Percentiles rank a stretch among this genome's conserved stretches.
Conservation (phyloP, 2,329 filamentous ascomycete genomes). For the Aphanoascus verrucosus region DNA sequence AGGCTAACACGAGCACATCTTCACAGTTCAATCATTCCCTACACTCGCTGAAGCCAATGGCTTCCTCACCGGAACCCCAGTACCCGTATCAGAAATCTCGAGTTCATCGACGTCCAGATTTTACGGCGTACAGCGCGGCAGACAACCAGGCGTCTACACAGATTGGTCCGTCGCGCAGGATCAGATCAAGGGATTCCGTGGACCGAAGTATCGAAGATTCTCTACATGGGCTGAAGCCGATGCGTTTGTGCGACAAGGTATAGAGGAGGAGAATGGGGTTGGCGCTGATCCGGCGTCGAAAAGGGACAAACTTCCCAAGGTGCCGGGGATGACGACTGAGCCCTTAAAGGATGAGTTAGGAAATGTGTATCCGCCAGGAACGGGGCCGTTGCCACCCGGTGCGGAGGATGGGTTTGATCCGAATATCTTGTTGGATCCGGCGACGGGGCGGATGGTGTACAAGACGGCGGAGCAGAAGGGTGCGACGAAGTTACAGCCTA, state of each 20-base stretch:
- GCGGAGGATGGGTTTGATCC: constrained; percentile 54
- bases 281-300: neutral
- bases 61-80: constrained; percentile 56
- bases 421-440: constrained; percentile 44
- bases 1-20: neutral
- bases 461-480: constrained; percentile 44
- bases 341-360: constrained; percentile 36
- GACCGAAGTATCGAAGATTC: constrained; percentile 59
- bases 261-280: constrained; percentile 2
- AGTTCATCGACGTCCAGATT: constrained; percentile 39
- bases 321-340: constrained; percentile 33
- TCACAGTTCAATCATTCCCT: constrained; percentile 66
- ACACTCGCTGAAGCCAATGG: constrained; percentile 64
- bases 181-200: constrained; percentile 63
- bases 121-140: constrained; percentile 51
- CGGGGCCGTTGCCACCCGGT: constrained; percentile 45
- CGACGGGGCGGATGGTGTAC: constrained; percentile 45
- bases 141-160: constrained; percentile 51
- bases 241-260: constrained; percentile 50
- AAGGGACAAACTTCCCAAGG: constrained; percentile 15
- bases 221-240: constrained; percentile 60
- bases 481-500: constrained; percentile 36
- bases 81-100: constrained; percentile 24
- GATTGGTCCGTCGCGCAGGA: constrained; percentile 59
- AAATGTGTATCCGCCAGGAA: constrained; percentile 41